Evolutionary conservation across 768 basidiomycete species (phyloP), one percentile per base, ranked within the genome.

Genomic region (Leccinum uliginosum): DNA sequence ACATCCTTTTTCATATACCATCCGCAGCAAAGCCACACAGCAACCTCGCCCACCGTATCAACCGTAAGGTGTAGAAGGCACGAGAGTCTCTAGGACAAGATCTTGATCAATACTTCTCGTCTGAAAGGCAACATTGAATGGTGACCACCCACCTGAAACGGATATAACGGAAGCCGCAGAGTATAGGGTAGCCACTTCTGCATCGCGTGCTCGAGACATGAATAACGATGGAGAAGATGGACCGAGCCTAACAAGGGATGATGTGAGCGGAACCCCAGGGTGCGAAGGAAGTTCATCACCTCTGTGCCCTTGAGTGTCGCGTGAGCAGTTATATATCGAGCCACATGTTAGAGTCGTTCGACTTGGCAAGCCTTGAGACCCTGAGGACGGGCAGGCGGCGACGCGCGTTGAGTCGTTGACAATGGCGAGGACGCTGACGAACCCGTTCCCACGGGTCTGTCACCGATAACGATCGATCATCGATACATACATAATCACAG

Each of bases 21-120:
- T 1, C 96, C 96, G 4, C 86, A 70, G 71, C 94, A 98, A 2
- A 75, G 89, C 96, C 96, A 99, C 8, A 93, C 87, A 0, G 87
- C 90, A 11, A 98, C 87, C 63, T 90, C 85, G 6, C 94, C 93
- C 1, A 81, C 79, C 0, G 93, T 96, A 66, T 98, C 89, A 43
- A 97, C 87, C 0, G 93, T 93, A 45, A 99, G 75, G 19, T 0
- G 78, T 74, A 12, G 81, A 86, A 7, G 79, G 77, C 2, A 77
- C 74, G 8, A 79, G 80, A 0, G 78, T 75, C 29, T 74, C 78
- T 47, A 68, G 61, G 24, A 66, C 38, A 12, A 68, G 70, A 53
- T 77, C 53, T 75, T 61, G 61, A 10, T 72, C 63, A 5, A 53
- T 44, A 46, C 59, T 64, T 38, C 61, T 54, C 38, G 61, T 59